Evolutionary conservation across 306 rosid species (phyloP).

Genomic region (Phaseolus lunatus): DNA sequence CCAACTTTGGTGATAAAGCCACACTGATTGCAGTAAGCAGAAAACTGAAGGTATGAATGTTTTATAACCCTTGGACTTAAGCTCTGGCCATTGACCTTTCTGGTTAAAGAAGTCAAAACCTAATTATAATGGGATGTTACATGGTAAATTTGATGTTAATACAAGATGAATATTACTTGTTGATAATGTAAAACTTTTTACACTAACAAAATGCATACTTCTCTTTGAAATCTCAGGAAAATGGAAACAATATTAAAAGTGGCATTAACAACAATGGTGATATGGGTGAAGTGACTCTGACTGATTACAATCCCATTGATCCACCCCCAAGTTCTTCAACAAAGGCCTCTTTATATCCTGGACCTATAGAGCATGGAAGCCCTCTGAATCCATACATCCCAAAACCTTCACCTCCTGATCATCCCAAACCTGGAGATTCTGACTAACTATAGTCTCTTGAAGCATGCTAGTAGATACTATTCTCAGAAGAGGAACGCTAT

Average conservation of each 20-base stretch:
- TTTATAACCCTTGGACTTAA: slow-evolving; percentile 28
- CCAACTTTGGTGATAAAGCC: slow-evolving; percentile 43
- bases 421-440: slow-evolving; percentile 44
- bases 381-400: slow-evolving; percentile 72
- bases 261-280: neutral
- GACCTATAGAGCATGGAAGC: slow-evolving; percentile 80
- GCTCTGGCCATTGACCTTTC: neutral
- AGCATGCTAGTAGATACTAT: slow-evolving; percentile 30
- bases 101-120: slow-evolving; percentile 13
- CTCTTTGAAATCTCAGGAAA: slow-evolving; percentile 57
- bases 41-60: slow-evolving; percentile 69
- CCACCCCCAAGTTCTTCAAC: slow-evolving; percentile 63
- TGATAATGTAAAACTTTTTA: neutral
- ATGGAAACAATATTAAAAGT: slow-evolving; percentile 13
- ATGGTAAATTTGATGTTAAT: too few relatives aligned
- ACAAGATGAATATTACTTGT: neutral
- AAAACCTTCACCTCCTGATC: slow-evolving; percentile 63
- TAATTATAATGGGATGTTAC: too few relatives aligned
- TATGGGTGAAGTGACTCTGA: slow-evolving; percentile 44
- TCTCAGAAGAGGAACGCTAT: neutral
- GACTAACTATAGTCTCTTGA: neutral
- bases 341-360: slow-evolving; percentile 54
- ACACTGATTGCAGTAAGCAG: slow-evolving; percentile 46
- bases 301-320: slow-evolving; percentile 72
- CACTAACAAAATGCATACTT: neutral